phyloP scores from a whole-genome alignment of 768 basidiomycete genomes.

The Clathrus columnatus region DNA sequence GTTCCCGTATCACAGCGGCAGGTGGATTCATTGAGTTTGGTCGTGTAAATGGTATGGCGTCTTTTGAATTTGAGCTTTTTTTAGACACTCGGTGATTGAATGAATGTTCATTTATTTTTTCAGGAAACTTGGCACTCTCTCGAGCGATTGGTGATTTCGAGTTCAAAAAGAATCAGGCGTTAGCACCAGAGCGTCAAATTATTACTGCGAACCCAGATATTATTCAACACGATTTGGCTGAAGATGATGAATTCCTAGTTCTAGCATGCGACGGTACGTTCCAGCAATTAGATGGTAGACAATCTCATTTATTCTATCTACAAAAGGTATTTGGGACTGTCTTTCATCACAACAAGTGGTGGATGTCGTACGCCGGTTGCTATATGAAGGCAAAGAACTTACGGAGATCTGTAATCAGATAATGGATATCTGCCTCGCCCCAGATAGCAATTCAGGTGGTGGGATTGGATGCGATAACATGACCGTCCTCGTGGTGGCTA shows the following conservation, averaged over 20 bases:
- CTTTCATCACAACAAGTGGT: slow-evolving; percentile 86
- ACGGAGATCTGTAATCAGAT: slow-evolving; percentile 81
- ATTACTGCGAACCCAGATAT: slow-evolving; percentile 95
- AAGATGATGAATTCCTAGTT: slow-evolving; percentile 95
- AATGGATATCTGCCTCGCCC: slow-evolving; percentile 89
- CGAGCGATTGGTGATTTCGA: slow-evolving; percentile 96
- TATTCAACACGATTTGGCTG: slow-evolving; percentile 66
- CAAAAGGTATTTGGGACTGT: slow-evolving; percentile 91
- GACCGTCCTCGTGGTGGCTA: slow-evolving; percentile 87
- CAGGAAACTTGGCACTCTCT: slow-evolving; percentile 92
- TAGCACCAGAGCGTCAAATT: slow-evolving; percentile 82
- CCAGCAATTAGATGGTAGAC: not conserved
- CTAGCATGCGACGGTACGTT: slow-evolving; percentile 89
- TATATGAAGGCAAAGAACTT: slow-evolving; percentile 72
- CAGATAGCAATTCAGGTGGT: slow-evolving; percentile 80
- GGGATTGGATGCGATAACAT: slow-evolving; percentile 99
- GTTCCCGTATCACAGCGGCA: slow-evolving; percentile 74
- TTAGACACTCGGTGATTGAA: not conserved
- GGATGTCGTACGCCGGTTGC: slow-evolving; percentile 74
- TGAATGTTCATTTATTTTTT: not conserved
- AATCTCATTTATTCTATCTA: not conserved
- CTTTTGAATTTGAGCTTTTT: slow-evolving; percentile 13
- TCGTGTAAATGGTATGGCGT: slow-evolving; percentile 77
- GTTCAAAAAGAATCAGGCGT: slow-evolving; percentile 86
- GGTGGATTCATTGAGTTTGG: slow-evolving; percentile 97